phyloP scores from a whole-genome alignment of 352 stramenopile species.

The Phytophthora pistaciae region DNA sequence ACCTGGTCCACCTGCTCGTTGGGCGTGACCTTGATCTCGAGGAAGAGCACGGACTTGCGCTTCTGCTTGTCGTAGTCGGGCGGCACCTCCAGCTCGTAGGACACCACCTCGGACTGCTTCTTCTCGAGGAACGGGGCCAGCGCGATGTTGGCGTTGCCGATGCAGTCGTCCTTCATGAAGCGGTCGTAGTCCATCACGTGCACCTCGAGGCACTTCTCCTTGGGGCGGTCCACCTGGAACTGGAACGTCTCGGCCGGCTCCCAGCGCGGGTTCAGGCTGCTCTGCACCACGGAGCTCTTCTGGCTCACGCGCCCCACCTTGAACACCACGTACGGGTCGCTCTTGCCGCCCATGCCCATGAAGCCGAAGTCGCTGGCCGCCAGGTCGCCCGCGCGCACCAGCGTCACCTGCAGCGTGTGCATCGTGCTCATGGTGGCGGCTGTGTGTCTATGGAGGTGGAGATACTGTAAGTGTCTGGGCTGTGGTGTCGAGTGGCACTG shows the following conservation, averaged over 20 bases:
- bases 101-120: constrained; percentile 54
- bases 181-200: constrained; percentile 76
- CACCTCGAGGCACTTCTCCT: constrained; percentile 64
- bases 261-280: constrained; percentile 66
- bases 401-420: constrained; percentile 69
- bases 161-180: constrained; percentile 66
- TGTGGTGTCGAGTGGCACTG: neutral
- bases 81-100: constrained; percentile 65
- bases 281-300: constrained; percentile 61
- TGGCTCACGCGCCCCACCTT: constrained; percentile 57
- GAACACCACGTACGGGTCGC: constrained; percentile 78
- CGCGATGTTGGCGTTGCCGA: constrained; percentile 58
- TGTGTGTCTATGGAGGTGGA: neutral
- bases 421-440: constrained; percentile 42
- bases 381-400: constrained; percentile 59
- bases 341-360: constrained; percentile 78
- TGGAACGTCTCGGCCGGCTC: constrained; percentile 65
- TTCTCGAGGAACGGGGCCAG: constrained; percentile 64
- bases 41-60: constrained; percentile 62
- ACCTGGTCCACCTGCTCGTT: constrained; percentile 67
- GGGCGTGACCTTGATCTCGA: constrained; percentile 64
- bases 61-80: constrained; percentile 68
- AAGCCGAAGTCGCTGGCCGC: constrained; percentile 70
- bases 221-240: constrained; percentile 71
- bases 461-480: neutral